Evolutionary conservation across 2,329 filamentous ascomycete genomes (phyloP), one percentile per base, ranked within the genome.

Genomic region (Paraphaeosphaeria minitans): DNA sequence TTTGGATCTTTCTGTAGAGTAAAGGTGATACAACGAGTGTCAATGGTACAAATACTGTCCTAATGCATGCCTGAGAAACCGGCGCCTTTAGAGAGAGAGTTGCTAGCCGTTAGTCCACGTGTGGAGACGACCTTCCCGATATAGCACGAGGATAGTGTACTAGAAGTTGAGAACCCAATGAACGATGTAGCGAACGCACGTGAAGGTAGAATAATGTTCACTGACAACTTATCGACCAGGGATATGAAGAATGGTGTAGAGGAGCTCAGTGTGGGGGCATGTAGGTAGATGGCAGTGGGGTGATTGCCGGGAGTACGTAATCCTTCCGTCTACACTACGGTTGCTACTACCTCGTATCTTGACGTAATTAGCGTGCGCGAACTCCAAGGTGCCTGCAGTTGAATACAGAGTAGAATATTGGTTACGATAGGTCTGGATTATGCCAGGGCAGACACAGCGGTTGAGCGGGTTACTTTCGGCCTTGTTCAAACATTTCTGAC

Each of bases 91-190:
- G 31, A 19, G 14, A n/a, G 24, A 16, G 2, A 33, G 2, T 9
- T 21, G 29, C 46, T 27, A 48, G 46, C 27, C 46, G 27, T 48
- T 48, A 33, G 14, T 48, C 14, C 46, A 33, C 46, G 46, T 48
- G 46, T 8, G 9, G 27, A 33, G 46, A 27, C n/a, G 46, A 29
- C 27, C 24, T 33, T 19, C 46, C 46, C 27, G 12, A 48, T 48
- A 27, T 13, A 27, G 46, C 27, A 48, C 27, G 46, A 33, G 46
- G 46, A 33, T 16, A 48, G 46, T 48, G 31, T 48, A 33, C 27
- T 48, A 13, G 27, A 31, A 31, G 24, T 31, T 12, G 8, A 19
- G 46, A 48, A 33, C n/a, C 46, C 46, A 48, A 48, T 48, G 46
- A 33, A n/a, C 1, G 24, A 24, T n/a, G 14, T 48, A 19, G 7